Conservation (phyloP, 768 basidiomycete genomes). For the Tylopilus felleus region DNA sequence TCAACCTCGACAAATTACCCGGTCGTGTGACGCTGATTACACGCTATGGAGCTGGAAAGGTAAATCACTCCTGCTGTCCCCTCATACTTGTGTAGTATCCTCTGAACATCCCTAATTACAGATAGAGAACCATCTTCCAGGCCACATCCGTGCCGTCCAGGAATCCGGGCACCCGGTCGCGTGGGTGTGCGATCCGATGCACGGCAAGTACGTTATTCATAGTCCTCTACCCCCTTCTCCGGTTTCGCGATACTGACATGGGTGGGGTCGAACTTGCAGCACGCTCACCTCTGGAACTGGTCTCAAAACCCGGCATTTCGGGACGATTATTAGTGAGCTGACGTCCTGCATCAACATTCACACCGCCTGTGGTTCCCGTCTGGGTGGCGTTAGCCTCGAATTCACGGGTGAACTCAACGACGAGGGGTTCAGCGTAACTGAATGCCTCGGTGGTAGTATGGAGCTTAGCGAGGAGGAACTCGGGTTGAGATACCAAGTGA, state of each 20-base stretch:
- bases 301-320: slow-evolving; percentile 88
- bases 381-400: slow-evolving; percentile 85
- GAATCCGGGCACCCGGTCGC: slow-evolving; percentile 79
- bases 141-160: slow-evolving; percentile 81
- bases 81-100: background rate
- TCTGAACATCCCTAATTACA: slow-evolving; percentile 28
- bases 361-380: slow-evolving; percentile 60
- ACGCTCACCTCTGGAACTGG: slow-evolving; percentile 78
- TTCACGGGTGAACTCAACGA: slow-evolving; percentile 90
- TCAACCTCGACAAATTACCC: slow-evolving; percentile 79
- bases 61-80: slow-evolving; percentile 24
- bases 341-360: slow-evolving; percentile 82
- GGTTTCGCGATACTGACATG: background rate
- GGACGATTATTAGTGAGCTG: slow-evolving; percentile 85
- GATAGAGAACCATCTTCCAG: slow-evolving; percentile 72
- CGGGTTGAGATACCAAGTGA: slow-evolving; percentile 83
- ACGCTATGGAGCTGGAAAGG: slow-evolving; percentile 89
- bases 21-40: slow-evolving; percentile 91
- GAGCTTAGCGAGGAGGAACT: slow-evolving; percentile 86
- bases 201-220: slow-evolving; percentile 76
- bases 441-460: slow-evolving; percentile 97
- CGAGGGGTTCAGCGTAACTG: slow-evolving; percentile 92
- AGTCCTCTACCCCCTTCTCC: background rate
- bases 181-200: slow-evolving; percentile 98
- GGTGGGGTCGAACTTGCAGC: slow-evolving; percentile 36